Base-by-base conservation (phyloP, 2,329 filamentous ascomycete species). In the Zelopaecilomyces penicillatus region DNA sequence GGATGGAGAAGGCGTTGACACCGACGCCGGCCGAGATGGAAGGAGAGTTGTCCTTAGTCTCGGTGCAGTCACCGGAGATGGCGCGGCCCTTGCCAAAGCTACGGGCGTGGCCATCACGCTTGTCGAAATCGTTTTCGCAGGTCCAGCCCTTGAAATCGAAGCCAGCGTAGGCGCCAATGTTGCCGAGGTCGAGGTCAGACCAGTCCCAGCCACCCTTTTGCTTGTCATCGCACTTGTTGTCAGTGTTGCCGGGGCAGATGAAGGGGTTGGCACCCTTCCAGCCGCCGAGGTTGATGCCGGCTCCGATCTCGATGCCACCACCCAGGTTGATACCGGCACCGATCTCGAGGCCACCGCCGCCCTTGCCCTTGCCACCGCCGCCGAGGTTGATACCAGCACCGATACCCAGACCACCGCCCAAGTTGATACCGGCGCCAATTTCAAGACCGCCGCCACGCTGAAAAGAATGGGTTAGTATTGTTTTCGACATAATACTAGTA, bases 161-260 rank as follows among this genome's bases (percentile, higher is more conserved):
- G 59, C 80, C 85, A 42, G 78, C 78, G 64, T 88, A 95, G 54
- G 62, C 67, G 52, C 63, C 65, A 66, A 95, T 81, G 11, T 61
- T 56, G 37, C 86, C 87, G 32, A 67, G 53, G 51, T 62, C 55
- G 27, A 95, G 74, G 52, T 77, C 76, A 28, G 65, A 65, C 78
- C 85, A 96, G 70, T 83, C 69, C 64, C 85, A 93, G 41, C 88
- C 89, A 26, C 58, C 53, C 51, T 75, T 66, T 69, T 94, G 86
- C 53, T 80, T 65, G n/a, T 75, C 62, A 47, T 76, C 80, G 67
- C 91, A 96, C 57, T 83, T 67, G 71, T 93, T 93, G 70, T 87
- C 70, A 58, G 76, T 80, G 74, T 86, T 88, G 47, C 69, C 67
- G 9, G 88, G 87, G 63, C 74, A 83, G 40, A 71, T 71, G 73